Base-by-base conservation (phyloP, 2,329 filamentous ascomycete genomes). In the Cordyceps cateniannulata region DNA sequence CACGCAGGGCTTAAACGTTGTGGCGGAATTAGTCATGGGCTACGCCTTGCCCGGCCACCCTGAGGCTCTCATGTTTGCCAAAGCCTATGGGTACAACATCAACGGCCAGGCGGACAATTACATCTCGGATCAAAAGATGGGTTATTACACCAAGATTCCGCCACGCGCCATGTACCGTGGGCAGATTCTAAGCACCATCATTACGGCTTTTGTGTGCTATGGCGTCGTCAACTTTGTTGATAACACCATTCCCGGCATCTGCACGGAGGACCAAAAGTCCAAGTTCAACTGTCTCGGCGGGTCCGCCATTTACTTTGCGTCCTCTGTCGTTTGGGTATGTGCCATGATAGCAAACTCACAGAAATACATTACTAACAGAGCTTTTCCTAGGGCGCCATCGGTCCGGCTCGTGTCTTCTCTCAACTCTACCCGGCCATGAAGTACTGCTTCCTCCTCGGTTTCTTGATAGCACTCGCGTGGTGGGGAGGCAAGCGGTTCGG, bases 401-500 rank as follows among this genome's bases (percentile, higher is more conserved):
- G 65, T 63, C 69, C 58, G 50, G 67, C 66, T 61, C 68, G 58
- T 68, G 68, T 77, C 70, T 78, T 78, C 65, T 70, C 72, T 49
- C 57, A 59, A 20, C 20, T 59, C 4, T 59, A 59, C 24, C 57
- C 57, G 8, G 25, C 48, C n/a, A 52, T 59, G 47, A 59, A 59
- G 47, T 59, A 47, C 66, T 70, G n/a, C 48, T 59, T 59, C 49
- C 40, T 59, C 3, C n/a, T 59, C 49, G 57, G 57, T 38, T 59
- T 59, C 25, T 61, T 67, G 47, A 66, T 78, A 16, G 71, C 74
- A 20, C 12, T 78, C 4, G 55, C 73, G 3, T 78, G 76, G 64
- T 69, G 57, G 61, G 87, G 88, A 6, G 81, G 89, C 68, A 91
- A 91, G 68, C 87, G 89, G 1, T 93, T 92, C 70, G 70, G 68